Base-by-base conservation (phyloP, 805 yeast genomes). In the Barnettozyma sucrosica region DNA sequence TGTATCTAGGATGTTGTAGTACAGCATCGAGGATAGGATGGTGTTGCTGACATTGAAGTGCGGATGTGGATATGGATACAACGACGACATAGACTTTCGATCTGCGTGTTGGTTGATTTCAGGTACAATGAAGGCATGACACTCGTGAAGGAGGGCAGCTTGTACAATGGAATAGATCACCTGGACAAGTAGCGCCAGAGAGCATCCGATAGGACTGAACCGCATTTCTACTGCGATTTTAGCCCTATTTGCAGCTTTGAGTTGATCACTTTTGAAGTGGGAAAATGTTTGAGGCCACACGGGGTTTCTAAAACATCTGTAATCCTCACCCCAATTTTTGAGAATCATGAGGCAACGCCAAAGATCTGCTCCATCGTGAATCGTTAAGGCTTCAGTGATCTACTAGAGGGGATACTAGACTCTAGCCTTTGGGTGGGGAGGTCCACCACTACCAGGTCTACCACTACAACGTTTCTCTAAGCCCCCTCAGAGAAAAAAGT, bases 1-100 rank as follows among this genome's bases (percentile, higher is more conserved):
- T 7, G 37, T 45, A 19, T 48, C 51, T 3, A 23, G n/a, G 11
- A 45, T 14, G 36, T 48, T 37, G 23, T 48, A 48, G 5, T 41
- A 41, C n/a, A 48, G 37, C 14, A 48, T 16, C 11, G 41, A 30
- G 2, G 51, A 39, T 5, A 32, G 6, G 11, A 25, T 28, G 7
- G 25, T 30, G 13, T 26, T 26, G 16, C 24, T 36, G 11, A 47
- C 21, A 4, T 34, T 34, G 36, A 41, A 18, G 18, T 24, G 40
- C 14, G 50, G 16, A 14, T 13, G 16, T 28, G 32, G 16, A 28
- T n/a, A n/a, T n/a, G n/a, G n/a, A n/a, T n/a, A n/a, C n/a, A 16
- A 28, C 14, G 30, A 26, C 30, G 13, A 8, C 32, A 8, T 8
- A 8, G 25, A 6, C 25, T 23, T 5, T 23, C 8, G 25, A 23